Evolutionary conservation across 352 stramenopile species (phyloP).

Genomic region (Pythium periplocum): DNA sequence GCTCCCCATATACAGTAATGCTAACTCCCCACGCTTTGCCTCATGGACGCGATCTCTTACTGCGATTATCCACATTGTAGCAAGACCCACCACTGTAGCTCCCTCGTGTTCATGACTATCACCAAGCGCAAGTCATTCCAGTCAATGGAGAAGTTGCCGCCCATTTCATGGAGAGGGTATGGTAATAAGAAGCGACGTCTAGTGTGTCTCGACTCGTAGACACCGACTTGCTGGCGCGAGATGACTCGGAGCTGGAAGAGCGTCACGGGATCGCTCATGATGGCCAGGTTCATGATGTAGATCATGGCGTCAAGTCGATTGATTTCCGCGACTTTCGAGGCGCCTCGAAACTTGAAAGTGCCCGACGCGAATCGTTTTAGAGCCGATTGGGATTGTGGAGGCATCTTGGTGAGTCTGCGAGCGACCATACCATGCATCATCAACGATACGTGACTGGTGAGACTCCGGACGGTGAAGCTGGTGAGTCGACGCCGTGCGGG

Average conservation of each 20-base stretch:
- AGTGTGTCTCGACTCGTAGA: too few relatives aligned
- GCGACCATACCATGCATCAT: too few relatives aligned
- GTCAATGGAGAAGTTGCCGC: neutral
- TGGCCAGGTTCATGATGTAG: neutral
- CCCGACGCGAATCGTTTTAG: neutral
- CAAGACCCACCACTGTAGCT: neutral
- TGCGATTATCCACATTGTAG: conserved; percentile 6
- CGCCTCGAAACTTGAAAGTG: neutral
- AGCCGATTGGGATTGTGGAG: too few relatives aligned
- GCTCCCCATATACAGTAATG: neutral
- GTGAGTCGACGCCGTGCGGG: too few relatives aligned
- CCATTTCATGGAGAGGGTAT: too few relatives aligned
- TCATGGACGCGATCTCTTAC: too few relatives aligned
- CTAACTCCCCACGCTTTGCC: too few relatives aligned
- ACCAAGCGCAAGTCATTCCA: neutral
- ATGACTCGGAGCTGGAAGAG: neutral
- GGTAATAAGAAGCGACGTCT: too few relatives aligned
- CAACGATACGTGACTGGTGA: too few relatives aligned
- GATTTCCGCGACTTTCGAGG: neutral
- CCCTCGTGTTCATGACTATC: neutral
- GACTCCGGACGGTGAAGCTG: too few relatives aligned
- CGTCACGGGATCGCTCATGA: neutral
- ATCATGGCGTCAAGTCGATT: neutral
- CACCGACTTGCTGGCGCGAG: too few relatives aligned
- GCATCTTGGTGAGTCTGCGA: too few relatives aligned